A percentile compares a stretch with the other conserved stretches of the same genome.
Conservation (phyloP, 306 rosid species). For the Morella rubra region DNA sequence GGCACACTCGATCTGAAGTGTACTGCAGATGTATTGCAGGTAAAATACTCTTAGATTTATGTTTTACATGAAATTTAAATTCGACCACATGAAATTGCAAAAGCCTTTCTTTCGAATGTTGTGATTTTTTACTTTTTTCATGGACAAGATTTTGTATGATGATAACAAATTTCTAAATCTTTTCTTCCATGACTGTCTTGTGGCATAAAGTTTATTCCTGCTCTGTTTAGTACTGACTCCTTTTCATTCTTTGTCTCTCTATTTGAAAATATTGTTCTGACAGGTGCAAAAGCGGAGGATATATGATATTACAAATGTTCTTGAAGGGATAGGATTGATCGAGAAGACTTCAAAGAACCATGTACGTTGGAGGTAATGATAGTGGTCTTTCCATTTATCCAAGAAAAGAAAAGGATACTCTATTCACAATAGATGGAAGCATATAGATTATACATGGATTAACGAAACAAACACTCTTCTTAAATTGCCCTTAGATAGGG, state of each 20-base stretch:
- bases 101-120: background rate
- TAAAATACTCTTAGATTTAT: conserved; percentile 28
- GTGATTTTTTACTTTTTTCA: background rate
- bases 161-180: background rate
- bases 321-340: conserved; percentile 78
- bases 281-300: conserved; percentile 88
- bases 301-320: conserved; percentile 85
- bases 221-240: background rate
- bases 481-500: background rate
- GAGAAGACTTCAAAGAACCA: conserved; percentile 81
- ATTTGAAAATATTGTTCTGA: conserved; percentile 21
- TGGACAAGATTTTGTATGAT: background rate
- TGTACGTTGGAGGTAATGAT: conserved; percentile 77
- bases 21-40: conserved; percentile 67
- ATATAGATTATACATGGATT: background rate
- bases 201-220: background rate
- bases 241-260: background rate
- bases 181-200: conserved; percentile 1
- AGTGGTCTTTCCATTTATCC: conserved; percentile 1
- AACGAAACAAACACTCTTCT: background rate
- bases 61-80: background rate
- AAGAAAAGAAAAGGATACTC: background rate
- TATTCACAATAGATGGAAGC: background rate
- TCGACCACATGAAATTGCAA: background rate
- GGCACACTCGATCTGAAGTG: conserved; percentile 73